phyloP scores from a whole-genome alignment of 768 basidiomycete species.

The Mycena epipterygia region DNA sequence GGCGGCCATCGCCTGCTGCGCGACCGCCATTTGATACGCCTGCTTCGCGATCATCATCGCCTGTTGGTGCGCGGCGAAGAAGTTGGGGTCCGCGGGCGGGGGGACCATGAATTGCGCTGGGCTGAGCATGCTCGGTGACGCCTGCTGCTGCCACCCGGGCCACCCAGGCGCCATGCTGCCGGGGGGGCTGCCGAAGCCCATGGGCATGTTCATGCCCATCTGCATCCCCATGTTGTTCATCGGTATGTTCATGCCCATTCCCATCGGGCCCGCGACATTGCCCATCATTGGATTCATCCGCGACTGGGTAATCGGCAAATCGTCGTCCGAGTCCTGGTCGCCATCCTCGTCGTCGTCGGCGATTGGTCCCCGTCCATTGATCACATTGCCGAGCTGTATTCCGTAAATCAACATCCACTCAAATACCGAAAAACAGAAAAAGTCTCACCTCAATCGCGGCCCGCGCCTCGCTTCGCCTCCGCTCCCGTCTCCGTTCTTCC shows the following conservation, averaged over 20 bases:
- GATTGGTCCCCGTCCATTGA: constrained; percentile 81
- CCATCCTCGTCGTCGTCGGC: constrained; percentile 62
- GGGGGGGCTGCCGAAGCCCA: constrained; percentile 21
- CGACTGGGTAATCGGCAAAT: constrained; percentile 61
- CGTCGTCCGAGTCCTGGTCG: constrained; percentile 60
- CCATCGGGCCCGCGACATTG: constrained; percentile 50
- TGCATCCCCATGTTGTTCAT: constrained; percentile 42
- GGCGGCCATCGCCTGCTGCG: constrained; percentile 89
- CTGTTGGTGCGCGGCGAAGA: constrained; percentile 85
- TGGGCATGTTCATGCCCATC: constrained; percentile 28
- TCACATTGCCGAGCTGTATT: constrained; percentile 84
- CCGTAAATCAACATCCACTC: constrained; percentile 29
- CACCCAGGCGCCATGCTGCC: constrained; percentile 21
- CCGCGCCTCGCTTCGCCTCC: constrained; percentile 86
- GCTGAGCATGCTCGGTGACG: constrained; percentile 58
- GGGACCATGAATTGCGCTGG: constrained; percentile 54
- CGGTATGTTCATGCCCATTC: constrained; percentile 44
- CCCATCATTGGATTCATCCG: constrained; percentile 58
- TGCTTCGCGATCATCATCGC: constrained; percentile 91
- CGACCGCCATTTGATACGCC: constrained; percentile 90
- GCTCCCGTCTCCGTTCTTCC: constrained; percentile 75
- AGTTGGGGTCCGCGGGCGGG: constrained; percentile 66
- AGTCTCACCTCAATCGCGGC: constrained; percentile 87
- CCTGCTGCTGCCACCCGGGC: constrained; percentile 46
- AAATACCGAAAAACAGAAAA: constrained; percentile 18